phyloP scores from a whole-genome alignment of 2,329 filamentous ascomycete genomes.

The Aspergillus quadrilineatus region DNA sequence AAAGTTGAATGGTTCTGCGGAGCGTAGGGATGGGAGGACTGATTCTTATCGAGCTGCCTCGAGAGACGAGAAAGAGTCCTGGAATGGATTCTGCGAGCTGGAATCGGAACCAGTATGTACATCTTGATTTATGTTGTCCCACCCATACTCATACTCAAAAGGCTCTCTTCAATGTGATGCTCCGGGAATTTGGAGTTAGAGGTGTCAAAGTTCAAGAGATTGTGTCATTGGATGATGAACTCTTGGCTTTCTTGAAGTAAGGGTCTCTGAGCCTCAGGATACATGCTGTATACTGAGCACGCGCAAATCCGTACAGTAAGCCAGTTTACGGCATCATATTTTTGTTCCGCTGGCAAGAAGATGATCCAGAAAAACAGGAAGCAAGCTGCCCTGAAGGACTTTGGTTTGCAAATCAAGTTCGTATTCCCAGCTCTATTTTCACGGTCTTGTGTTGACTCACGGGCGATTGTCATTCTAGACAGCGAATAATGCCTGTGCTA shows the following conservation, averaged over 20 bases:
- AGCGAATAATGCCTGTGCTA: constrained; percentile 81
- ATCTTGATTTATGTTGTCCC: neutral
- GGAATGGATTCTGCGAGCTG: constrained; percentile 63
- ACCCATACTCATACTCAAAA: constrained; percentile 34
- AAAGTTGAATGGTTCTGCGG: constrained; percentile 24
- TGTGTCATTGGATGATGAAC: constrained; percentile 67
- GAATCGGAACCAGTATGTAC: constrained; percentile 78
- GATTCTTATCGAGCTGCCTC: constrained; percentile 33
- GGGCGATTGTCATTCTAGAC: constrained; percentile 54
- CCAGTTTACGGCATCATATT: constrained; percentile 87
- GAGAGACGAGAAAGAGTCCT: constrained; percentile 40
- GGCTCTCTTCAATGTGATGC: constrained; percentile 83
- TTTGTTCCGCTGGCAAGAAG: constrained; percentile 70
- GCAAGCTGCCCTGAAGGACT: constrained; percentile 62
- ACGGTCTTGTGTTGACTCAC: constrained; percentile 5
- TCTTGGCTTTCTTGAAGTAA: constrained; percentile 63
- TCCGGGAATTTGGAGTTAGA: constrained; percentile 73
- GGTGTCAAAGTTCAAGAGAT: constrained; percentile 75
- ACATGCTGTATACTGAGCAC: constrained; percentile 4
- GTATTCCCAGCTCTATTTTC: constrained; percentile 16
- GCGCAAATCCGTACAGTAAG: constrained; percentile 49
- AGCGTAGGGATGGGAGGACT: constrained; percentile 21
- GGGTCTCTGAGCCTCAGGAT: constrained; percentile 21
- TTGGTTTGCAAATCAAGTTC: constrained; percentile 92
- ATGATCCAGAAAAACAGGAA: constrained; percentile 53